Base-by-base conservation (phyloP, 805 yeast species). In the Candida incommunis region DNA sequence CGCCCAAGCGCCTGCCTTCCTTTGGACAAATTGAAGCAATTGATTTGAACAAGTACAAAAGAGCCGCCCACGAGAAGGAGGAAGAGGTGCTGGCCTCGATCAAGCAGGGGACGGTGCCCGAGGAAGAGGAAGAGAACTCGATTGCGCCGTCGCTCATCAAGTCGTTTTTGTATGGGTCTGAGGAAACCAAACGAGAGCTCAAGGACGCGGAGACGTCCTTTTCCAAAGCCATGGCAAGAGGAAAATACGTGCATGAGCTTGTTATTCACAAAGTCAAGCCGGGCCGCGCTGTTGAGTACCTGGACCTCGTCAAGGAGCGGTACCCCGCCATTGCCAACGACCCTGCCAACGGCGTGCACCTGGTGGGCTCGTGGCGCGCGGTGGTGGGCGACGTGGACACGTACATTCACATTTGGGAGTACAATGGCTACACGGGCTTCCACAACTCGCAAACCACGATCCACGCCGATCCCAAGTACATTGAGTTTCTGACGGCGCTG, bases 341-440 rank as follows among this genome's bases (percentile, higher is more conserved):
- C 48, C 56, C 60, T 15, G 44, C 41, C 25, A 56, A 60, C 40
- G 55, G 58, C 22, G 60, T 59, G 23, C 63, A 62, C 34, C 55
- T 67, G n/a, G 66, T 67, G 15, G 71, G 71, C 11, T 57, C 64
- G 41, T 66, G 71, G 71, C 54, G 70, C 35, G 54, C 62, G 9
- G 68, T 66, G 3, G 54, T 65, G 15, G 71, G 71, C 22, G 69
- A 67, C 44, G 54, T 61, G 48, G 69, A 65, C 50, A 61, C 66
- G 13, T 67, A 60, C 46, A 55, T 59, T 21, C 67, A 66, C 46
- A 60, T 66, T 44, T 66, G 69, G 70, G 70, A 66, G 50, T 67
- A 67, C 51, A 61, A 64, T 41, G 68, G 70, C 40, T 64, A 62
- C 46, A 54, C 65, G 0, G 70, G 68, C 2, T 62, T 63, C 51